Conservation (phyloP, 2,329 filamentous ascomycete genomes). For the Trichoderma pleuroti region DNA sequence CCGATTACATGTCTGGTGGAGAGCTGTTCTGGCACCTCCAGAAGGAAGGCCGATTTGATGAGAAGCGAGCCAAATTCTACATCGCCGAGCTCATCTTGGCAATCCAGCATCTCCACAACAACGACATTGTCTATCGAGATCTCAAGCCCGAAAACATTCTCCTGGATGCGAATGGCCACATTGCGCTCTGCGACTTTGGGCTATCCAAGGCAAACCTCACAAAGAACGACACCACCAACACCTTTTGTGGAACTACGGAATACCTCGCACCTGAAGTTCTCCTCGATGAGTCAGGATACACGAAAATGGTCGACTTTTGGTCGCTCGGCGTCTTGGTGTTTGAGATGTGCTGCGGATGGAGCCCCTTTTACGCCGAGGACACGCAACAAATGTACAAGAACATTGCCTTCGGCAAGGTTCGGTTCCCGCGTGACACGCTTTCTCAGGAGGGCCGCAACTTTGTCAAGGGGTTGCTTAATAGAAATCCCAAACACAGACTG, state of each 20-base stretch:
- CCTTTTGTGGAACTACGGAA: conserved; percentile 97
- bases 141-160: conserved; percentile 97
- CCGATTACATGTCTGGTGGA: conserved; percentile 98
- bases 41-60: conserved; percentile 92
- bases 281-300: conserved; percentile 94
- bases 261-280: conserved; percentile 95
- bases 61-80: conserved; percentile 95
- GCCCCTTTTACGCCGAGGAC: conserved; percentile 96
- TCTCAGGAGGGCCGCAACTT: conserved; percentile 96
- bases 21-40: conserved; percentile 99
- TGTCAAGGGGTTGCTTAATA: conserved; percentile 93
- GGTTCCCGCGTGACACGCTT: conserved; percentile 90
- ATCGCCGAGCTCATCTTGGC: conserved; percentile 96
- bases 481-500: conserved; percentile 92
- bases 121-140: conserved; percentile 97
- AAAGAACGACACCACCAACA: conserved; percentile 97
- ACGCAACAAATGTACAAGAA: conserved; percentile 99
- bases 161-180: conserved; percentile 94
- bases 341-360: conserved; percentile 99
- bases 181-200: conserved; percentile 95
- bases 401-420: conserved; percentile 97
- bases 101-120: conserved; percentile 89
- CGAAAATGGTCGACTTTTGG: conserved; percentile 99
- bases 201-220: conserved; percentile 96
- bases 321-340: conserved; percentile 96